phyloP scores from a whole-genome alignment of 2,329 filamentous ascomycete species.

The Monosporascus cannonballus region DNA sequence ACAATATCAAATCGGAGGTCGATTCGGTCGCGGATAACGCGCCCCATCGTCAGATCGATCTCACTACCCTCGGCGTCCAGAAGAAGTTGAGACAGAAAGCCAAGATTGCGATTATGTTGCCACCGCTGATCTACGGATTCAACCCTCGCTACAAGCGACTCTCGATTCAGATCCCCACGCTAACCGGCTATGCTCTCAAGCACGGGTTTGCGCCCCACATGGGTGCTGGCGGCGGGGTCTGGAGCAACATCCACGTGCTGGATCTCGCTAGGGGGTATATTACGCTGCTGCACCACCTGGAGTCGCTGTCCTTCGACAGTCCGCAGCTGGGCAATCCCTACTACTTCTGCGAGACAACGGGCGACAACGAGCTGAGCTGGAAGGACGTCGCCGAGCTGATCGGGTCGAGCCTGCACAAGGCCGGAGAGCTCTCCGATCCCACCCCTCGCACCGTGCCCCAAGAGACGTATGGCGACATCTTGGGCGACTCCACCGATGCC shows the following conservation, averaged over 20 bases:
- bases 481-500: constrained; percentile 27
- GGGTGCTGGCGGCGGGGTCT: constrained; percentile 35
- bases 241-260: constrained; percentile 38
- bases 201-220: constrained; percentile 39
- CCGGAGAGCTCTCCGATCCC: constrained; percentile 31
- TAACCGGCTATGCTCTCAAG: constrained; percentile 41
- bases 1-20: constrained; percentile 32
- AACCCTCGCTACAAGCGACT: constrained; percentile 32
- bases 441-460: constrained; percentile 28
- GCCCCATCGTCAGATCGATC: constrained; percentile 39
- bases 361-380: constrained; percentile 38
- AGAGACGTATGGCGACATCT: constrained; percentile 34
- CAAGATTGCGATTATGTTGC: constrained; percentile 41
- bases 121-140: constrained; percentile 40
- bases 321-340: constrained; percentile 36
- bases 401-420: constrained; percentile 29
- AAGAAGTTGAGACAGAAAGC: constrained; percentile 31
- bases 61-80: constrained; percentile 32
- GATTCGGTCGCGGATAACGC: constrained; percentile 35
- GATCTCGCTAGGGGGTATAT: constrained; percentile 41
- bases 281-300: constrained; percentile 38
- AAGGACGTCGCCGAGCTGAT: constrained; percentile 31
- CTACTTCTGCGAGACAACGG: constrained; percentile 39
- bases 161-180: constrained; percentile 40
- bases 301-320: constrained; percentile 20